Evolutionary conservation across 192 early-diverging fungal genomes (phyloP).

Genomic region (Gigaspora rosea): DNA sequence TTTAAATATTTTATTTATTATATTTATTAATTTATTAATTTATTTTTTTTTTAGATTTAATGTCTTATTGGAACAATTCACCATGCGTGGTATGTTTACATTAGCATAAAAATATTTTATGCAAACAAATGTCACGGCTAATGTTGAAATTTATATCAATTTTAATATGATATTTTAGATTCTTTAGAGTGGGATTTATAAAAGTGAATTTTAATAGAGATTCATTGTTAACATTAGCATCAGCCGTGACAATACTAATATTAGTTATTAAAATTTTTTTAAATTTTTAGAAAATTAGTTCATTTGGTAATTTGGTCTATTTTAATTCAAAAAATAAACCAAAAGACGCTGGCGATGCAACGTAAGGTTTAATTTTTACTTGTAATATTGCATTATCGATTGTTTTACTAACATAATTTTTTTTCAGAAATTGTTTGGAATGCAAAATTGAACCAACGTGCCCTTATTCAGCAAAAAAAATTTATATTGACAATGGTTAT

Average conservation of each 20-base stretch:
- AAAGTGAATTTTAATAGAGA: no score
- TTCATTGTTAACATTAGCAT: no score
- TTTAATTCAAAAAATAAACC: constrained; percentile 61
- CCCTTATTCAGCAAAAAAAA: constrained; percentile 58
- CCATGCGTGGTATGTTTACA: constrained; percentile 14
- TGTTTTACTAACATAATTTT: no score
- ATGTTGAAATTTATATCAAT: no score
- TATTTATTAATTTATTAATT: background rate
- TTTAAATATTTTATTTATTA: background rate
- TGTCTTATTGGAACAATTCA: constrained; percentile 23
- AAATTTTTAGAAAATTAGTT: constrained; percentile 44
- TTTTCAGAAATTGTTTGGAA: constrained; percentile 47
- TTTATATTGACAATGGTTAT: constrained; percentile 50
- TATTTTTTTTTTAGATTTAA: constrained; percentile 9
- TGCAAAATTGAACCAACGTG: constrained; percentile 58
- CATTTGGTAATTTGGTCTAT: constrained; percentile 62
- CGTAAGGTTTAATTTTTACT: background rate
- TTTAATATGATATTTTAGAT: constrained; percentile 4
- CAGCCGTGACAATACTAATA: no score
- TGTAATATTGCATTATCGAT: background rate
- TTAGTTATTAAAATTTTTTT: constrained; percentile 34
- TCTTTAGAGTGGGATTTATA: constrained; percentile 38
- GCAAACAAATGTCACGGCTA: no score
- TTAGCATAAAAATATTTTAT: background rate
- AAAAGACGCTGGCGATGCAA: constrained; percentile 55